Conservation (phyloP, 352 stramenopile species). For the Phytophthora lateralis region DNA sequence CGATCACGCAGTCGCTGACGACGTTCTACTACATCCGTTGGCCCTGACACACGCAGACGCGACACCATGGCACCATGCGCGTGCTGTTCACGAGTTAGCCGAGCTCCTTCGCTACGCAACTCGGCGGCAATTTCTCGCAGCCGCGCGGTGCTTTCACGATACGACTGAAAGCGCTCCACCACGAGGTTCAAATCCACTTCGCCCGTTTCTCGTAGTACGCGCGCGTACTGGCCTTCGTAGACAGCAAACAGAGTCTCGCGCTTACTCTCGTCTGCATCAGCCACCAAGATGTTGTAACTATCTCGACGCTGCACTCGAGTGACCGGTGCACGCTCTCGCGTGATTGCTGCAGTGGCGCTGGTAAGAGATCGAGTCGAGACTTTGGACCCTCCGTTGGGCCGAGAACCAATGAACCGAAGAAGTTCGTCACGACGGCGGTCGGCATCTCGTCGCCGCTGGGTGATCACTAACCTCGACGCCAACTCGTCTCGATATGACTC, state of each 20-base stretch:
- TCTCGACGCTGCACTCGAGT: slow-evolving; percentile 28
- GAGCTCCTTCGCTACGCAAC: slow-evolving; percentile 27
- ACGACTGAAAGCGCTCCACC: slow-evolving; percentile 54
- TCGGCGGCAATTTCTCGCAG: slow-evolving; percentile 63
- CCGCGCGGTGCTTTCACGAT: slow-evolving; percentile 34
- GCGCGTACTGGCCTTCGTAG: slow-evolving; percentile 66
- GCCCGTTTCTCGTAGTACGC: slow-evolving; percentile 50
- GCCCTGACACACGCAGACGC: slow-evolving; percentile 51
- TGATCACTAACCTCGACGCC: slow-evolving; percentile 46
- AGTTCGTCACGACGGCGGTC: slow-evolving; percentile 58
- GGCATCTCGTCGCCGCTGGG: slow-evolving; percentile 43
- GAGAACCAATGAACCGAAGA: slow-evolving; percentile 49
- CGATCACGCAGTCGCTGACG: slow-evolving; percentile 59
- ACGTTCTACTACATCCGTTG: slow-evolving; percentile 54
- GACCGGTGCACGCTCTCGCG: slow-evolving; percentile 10
- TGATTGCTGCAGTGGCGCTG: slow-evolving; percentile 17
- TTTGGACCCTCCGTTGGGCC: slow-evolving; percentile 11
- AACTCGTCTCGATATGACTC: slow-evolving; percentile 58
- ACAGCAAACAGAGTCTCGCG: slow-evolving; percentile 63
- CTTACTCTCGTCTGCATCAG: slow-evolving; percentile 26
- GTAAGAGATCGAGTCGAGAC: slow-evolving; percentile 11
- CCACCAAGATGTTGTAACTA: slow-evolving; percentile 35
- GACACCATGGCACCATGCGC: slow-evolving; percentile 35
- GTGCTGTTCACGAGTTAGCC: slow-evolving; percentile 38
- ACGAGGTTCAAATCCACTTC: slow-evolving; percentile 58